Conservation (phyloP, 179 eudicot genomes). For the Amaranthus tricolor region DNA sequence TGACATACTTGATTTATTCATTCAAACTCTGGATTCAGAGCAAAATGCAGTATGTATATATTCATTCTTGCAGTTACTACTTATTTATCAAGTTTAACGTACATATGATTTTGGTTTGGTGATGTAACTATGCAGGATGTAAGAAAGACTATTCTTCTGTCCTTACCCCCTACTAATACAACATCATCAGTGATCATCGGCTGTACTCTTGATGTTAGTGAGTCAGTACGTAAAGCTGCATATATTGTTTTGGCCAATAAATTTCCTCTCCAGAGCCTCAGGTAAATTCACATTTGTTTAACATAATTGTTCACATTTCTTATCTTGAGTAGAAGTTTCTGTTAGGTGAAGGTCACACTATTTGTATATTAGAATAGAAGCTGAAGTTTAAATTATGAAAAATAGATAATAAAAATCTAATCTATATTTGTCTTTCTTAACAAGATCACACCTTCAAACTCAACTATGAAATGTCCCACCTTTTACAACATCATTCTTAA, state of each 20-base stretch:
- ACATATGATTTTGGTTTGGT: constrained; percentile 12
- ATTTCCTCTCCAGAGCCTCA: constrained; percentile 95
- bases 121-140: constrained; percentile 64
- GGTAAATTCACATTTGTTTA: constrained; percentile 40
- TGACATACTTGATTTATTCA: constrained; percentile 78
- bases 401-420: no score
- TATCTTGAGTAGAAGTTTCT: neutral
- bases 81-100: neutral
- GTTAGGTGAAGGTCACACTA: neutral
- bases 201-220: constrained; percentile 88
- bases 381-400: neutral
- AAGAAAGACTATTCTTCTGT: constrained; percentile 75
- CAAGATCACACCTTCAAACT: no score
- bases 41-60: constrained; percentile 71
- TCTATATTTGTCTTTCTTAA: no score
- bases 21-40: constrained; percentile 62
- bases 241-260: constrained; percentile 83
- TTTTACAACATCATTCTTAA: no score
- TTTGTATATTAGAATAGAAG: neutral
- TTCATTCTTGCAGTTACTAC: neutral
- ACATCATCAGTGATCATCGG: constrained; percentile 66
- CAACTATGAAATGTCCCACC: no score
- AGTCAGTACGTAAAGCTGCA: constrained; percentile 88
- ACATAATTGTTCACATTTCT: neutral
- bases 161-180: constrained; percentile 76